Evolutionary conservation across 306 rosid genomes (phyloP).

Genomic region (Albizia julibrissin): DNA sequence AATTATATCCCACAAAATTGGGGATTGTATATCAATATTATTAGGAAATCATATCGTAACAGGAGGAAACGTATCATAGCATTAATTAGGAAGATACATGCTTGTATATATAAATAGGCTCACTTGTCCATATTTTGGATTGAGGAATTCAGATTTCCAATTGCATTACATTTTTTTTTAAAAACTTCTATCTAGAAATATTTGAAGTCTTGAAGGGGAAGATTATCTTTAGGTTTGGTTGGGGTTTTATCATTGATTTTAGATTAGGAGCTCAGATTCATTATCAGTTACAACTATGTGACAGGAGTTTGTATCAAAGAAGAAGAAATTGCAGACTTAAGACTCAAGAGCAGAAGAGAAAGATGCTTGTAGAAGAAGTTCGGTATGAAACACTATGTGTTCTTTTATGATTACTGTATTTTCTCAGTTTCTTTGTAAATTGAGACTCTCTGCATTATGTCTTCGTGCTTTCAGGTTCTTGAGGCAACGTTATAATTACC

Average conservation of each 20-base stretch:
- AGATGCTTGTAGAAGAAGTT: constrained; percentile 53
- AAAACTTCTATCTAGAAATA: background rate
- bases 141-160: no score
- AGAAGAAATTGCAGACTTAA: constrained; percentile 41
- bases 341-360: constrained; percentile 34
- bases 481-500: constrained; percentile 43
- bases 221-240: background rate
- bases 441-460: background rate
- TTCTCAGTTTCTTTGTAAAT: background rate
- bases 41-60: no score
- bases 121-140: no score
- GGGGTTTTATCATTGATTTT: background rate
- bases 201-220: background rate
- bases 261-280: background rate
- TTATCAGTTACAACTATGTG: background rate
- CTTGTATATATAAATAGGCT: no score
- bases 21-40: no score
- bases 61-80: no score
- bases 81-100: no score
- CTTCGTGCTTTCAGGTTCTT: constrained; percentile 55
- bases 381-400: constrained; percentile 41
- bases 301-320: constrained; percentile 59
- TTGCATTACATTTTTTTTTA: background rate
- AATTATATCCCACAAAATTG: no score
- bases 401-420: background rate